Percentiles rank a stretch among this genome's conserved stretches.
phyloP scores from a whole-genome alignment of 768 basidiomycete species.

The Lactarius evosmus region DNA sequence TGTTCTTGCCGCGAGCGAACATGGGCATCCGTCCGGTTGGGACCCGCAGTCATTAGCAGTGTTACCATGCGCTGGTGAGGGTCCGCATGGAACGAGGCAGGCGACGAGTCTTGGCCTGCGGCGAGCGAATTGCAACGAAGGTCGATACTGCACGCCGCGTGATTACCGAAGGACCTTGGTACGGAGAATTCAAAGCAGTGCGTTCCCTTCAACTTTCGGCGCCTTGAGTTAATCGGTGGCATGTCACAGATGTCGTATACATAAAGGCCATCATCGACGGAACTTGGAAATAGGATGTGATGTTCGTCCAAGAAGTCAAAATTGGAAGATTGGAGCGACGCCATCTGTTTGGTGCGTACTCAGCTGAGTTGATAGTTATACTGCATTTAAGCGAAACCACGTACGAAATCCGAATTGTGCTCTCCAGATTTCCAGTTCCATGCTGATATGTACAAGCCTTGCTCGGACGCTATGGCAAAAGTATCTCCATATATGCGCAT shows the following conservation, averaged over 20 bases:
- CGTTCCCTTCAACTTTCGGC: conserved; percentile 10
- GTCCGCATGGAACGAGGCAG: background rate
- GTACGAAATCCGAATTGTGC: conserved; percentile 14
- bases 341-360: conserved; percentile 2
- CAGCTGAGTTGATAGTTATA: background rate
- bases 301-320: conserved; percentile 15
- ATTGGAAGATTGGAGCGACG: conserved; percentile 2
- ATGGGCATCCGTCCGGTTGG: background rate
- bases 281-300: conserved; percentile 18
- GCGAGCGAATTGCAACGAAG: conserved; percentile 4
- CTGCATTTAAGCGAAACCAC: background rate
- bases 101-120: background rate
- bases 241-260: conserved; percentile 14
- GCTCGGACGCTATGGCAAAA: conserved; percentile 11
- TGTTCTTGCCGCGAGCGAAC: background rate
- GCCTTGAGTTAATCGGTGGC: conserved; percentile 3
- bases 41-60: background rate
- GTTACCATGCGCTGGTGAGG: background rate
- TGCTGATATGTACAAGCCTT: conserved; percentile 17
- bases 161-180: background rate
- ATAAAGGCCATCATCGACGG: conserved; percentile 11
- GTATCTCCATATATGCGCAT: conserved; percentile 9
- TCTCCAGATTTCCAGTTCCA: conserved; percentile 18
- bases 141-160: background rate
- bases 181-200: conserved; percentile 17